These are phyloP conservation scores for Zostera marina DNA, from an alignment of 116 monocot genomes.

Conservation along the genomic window DNA sequence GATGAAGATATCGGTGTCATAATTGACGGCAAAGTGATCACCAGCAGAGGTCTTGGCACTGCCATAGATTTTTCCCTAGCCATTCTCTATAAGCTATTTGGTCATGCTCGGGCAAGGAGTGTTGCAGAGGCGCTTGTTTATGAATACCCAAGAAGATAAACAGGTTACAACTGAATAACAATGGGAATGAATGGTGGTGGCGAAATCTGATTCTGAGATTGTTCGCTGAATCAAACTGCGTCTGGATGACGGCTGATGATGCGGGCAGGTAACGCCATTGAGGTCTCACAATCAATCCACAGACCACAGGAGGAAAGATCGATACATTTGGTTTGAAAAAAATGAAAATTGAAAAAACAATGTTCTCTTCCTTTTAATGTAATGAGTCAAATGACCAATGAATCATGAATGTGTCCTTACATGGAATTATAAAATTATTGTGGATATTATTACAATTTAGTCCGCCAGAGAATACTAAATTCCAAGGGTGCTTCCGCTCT, in stretches of 20 bases:
- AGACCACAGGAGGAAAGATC: no score
- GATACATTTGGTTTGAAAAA: no score
- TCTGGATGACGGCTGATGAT: not conserved
- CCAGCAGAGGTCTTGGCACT: constrained; percentile 53
- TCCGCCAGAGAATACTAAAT: no score
- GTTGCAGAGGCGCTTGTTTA: constrained; percentile 83
- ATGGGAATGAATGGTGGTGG: not conserved
- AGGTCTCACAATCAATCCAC: no score
- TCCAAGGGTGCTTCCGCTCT: no score
- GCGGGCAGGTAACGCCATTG: not conserved
- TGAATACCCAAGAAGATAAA: constrained; percentile 34
- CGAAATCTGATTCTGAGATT: not conserved
- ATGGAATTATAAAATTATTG: no score
- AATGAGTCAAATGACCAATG: no score
- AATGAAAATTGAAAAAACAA: no score
- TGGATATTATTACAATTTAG: no score
- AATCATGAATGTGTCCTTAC: no score
- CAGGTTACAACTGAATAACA: not conserved
- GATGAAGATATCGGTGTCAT: constrained; percentile 34
- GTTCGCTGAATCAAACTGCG: not conserved
- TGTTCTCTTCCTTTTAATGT: no score
- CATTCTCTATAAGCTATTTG: constrained; percentile 68
- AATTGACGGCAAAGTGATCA: constrained; percentile 83
- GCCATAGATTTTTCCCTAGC: constrained; percentile 64
- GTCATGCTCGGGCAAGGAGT: constrained; percentile 56